Evolutionary conservation across 2,329 filamentous ascomycete species (phyloP), one percentile per base, ranked within the genome.

Genomic region (Colletotrichum viniferum): DNA sequence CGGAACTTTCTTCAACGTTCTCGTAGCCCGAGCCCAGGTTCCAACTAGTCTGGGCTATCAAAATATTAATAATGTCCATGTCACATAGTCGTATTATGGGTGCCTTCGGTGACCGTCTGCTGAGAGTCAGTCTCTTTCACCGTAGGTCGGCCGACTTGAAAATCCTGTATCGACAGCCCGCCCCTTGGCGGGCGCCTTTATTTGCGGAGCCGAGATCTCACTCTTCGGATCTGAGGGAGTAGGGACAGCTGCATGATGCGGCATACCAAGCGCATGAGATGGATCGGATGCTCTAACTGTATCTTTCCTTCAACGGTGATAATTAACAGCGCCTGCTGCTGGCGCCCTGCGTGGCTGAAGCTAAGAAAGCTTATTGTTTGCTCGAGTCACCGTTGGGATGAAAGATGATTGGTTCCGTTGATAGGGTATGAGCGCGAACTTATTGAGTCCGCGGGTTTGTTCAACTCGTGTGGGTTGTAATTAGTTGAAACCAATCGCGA

Each of bases 31-130:
- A 21, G 43, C 43, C n/a, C 43, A 6, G n/a, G 5, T 52, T 52
- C 6, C 6, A 13, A 52, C n/a, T 10, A 21, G 43, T 24, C 43
- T 52, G 10, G 4, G 6, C 43, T 52, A 2, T 52, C 43, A 52
- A 3, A 4, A 52, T 13, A 13, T 6, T 12, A 13, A 7, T 13
- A 52, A n/a, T 4, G n/a, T 52, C 4, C 2, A 21, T 52, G n/a
- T 52, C 6, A 4, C n/a, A 21, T n/a, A 21, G 10, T n/a, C 2
- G n/a, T 21, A 13, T 1, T 21, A 4, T 52, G 43, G 7, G 21
- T 52, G n/a, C 43, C 12, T 7, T 21, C n/a, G n/a, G 6, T 21
- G 3, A 52, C 0, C 0, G 10, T 12, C n/a, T 13, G 10, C n/a
- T 7, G 43, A 52, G n/a, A 21, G 10, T 52, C n/a, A 2, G 4